These are phyloP conservation scores for Gossypium herbaceum DNA, from an alignment of 345 rosid genomes.

Conservation along the genomic window DNA sequence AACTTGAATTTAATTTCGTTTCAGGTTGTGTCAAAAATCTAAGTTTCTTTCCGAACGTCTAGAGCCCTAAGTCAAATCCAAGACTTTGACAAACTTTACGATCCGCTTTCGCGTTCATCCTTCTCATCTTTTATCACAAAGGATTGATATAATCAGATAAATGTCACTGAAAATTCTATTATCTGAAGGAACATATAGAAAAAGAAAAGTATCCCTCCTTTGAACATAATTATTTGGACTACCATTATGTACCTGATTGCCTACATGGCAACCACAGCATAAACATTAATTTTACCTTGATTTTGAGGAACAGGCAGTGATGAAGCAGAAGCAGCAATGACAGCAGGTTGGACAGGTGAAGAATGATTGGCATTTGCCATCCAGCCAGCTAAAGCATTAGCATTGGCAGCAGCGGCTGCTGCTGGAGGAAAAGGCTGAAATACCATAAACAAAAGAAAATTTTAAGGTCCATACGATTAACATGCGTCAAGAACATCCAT, in stretches of 20 bases:
- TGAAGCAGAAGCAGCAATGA: slow-evolving; percentile 59
- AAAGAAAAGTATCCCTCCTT: background rate
- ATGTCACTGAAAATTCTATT: background rate
- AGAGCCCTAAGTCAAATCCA: too few species aligned
- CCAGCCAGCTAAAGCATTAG: slow-evolving; percentile 69
- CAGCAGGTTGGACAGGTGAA: slow-evolving; percentile 72
- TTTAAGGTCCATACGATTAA: slow-evolving; percentile 5
- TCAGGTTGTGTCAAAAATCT: too few species aligned
- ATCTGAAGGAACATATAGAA: background rate
- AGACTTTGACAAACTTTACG: too few species aligned
- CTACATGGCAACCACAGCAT: background rate
- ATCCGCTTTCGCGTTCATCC: too few species aligned
- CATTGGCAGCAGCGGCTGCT: slow-evolving; percentile 21
- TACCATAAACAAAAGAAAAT: slow-evolving; percentile 12
- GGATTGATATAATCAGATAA: background rate
- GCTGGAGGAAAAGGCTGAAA: slow-evolving; percentile 56
- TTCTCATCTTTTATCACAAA: background rate
- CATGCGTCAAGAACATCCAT: background rate
- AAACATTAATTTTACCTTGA: slow-evolving; percentile 43
- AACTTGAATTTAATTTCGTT: too few species aligned
- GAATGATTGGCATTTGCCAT: slow-evolving; percentile 73
- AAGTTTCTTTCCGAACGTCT: too few species aligned
- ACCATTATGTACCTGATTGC: background rate
- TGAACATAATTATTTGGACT: background rate
- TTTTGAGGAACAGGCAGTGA: slow-evolving; percentile 48